Percentiles rank a stretch among this genome's conserved stretches.
Conservation (phyloP, 2,329 filamentous ascomycete species). For the Helminthosporium solani region DNA sequence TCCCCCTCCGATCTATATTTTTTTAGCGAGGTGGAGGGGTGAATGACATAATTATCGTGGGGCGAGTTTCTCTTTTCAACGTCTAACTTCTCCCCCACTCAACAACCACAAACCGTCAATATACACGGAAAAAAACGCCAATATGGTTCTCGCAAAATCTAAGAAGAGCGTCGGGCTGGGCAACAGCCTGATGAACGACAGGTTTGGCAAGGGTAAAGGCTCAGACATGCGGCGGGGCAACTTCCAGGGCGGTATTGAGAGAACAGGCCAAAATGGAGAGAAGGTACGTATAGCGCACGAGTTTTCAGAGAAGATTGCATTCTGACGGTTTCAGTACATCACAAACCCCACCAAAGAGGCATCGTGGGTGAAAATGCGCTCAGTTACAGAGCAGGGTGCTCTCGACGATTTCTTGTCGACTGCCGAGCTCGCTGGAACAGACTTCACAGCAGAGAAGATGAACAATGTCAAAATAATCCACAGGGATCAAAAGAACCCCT, state of each 20-base stretch:
- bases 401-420: conserved; percentile 96
- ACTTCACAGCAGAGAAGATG: conserved; percentile 98
- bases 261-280: conserved; percentile 72
- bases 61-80: conserved; percentile 12
- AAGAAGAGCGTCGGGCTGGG: conserved; percentile 94
- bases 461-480: conserved; percentile 99
- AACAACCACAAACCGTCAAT: conserved; percentile 11
- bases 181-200: conserved; percentile 98
- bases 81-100: conserved; percentile 1
- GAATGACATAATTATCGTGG: conserved; percentile 18
- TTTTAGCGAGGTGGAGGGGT: conserved; percentile 4
- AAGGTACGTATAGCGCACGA: conserved; percentile 49
- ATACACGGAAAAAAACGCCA: conserved; percentile 27
- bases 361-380: conserved; percentile 98
- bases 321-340: conserved; percentile 64
- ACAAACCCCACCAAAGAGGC: conserved; percentile 90
- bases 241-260: conserved; percentile 65
- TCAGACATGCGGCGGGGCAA: conserved; percentile 74
- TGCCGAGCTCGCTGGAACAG: conserved; percentile 93
- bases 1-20: no score
- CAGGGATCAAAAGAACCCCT: conserved; percentile 92
- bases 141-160: conserved; percentile 81
- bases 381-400: conserved; percentile 93
- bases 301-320: background rate
- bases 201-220: conserved; percentile 91